Conservation (phyloP, 306 rosid genomes). For the Casuarina equisetifolia region DNA sequence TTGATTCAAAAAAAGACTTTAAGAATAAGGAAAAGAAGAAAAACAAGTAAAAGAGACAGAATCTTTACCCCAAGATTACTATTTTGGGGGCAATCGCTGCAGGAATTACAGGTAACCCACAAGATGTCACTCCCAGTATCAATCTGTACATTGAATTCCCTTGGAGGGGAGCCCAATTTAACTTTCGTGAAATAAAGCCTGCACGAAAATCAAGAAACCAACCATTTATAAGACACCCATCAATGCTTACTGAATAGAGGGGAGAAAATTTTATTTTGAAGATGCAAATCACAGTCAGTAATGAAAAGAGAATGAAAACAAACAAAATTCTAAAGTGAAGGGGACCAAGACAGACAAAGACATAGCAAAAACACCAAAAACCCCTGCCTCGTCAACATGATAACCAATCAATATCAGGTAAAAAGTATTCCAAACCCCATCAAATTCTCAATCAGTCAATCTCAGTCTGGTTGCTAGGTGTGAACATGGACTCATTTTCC, state of each 20-base stretch:
- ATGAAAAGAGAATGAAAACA: neutral
- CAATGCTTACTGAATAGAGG: neutral
- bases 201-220: constrained; percentile 38
- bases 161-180: constrained; percentile 87
- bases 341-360: constrained; percentile 25
- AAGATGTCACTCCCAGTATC: constrained; percentile 94
- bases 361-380: constrained; percentile 29
- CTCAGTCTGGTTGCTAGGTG: neutral
- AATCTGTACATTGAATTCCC: constrained; percentile 84
- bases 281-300: neutral
- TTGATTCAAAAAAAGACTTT: constrained; percentile 9
- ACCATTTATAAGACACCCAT: neutral
- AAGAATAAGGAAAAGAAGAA: constrained; percentile 12
- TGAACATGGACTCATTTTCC: constrained; percentile 1
- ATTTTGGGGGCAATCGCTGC: constrained; percentile 80
- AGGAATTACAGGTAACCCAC: constrained; percentile 90
- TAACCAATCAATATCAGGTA: neutral
- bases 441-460: constrained; percentile 6
- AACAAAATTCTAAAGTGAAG: constrained; percentile 9
- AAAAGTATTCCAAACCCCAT: neutral
- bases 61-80: constrained; percentile 81
- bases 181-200: constrained; percentile 90
- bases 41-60: constrained; percentile 15
- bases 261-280: neutral
- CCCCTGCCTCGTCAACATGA: constrained; percentile 17